Conservation (phyloP, 331 rosid species). For the Quercus phellos region DNA sequence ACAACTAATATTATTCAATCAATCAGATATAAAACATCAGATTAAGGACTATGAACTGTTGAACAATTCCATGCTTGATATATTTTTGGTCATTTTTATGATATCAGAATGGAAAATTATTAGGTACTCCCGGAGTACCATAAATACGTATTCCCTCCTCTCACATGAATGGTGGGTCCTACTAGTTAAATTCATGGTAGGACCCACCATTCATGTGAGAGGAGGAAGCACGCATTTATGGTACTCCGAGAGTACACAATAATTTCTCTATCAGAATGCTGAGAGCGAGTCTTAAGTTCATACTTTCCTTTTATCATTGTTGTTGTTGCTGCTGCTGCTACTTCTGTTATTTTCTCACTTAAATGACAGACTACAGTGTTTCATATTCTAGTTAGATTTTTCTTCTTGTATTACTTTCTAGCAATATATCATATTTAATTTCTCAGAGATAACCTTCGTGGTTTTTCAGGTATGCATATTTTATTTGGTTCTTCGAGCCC, state of each 20-base stretch:
- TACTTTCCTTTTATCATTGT: neutral
- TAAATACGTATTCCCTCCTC: too few species aligned
- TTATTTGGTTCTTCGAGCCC: constrained; percentile 96
- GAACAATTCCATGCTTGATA: neutral
- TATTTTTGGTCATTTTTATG: neutral
- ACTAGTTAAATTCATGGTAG: too few species aligned
- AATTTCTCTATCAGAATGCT: neutral
- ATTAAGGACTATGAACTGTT: neutral
- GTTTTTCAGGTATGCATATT: constrained; percentile 79
- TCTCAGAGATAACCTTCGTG: neutral
- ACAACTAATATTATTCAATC: neutral
- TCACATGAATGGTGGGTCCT: too few species aligned
- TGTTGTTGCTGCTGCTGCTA: neutral
- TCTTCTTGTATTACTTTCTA: neutral
- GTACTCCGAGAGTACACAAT: too few species aligned
- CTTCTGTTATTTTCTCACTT: neutral
- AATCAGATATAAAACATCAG: neutral
- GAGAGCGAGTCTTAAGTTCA: neutral
- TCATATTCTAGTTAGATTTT: neutral
- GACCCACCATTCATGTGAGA: too few species aligned
- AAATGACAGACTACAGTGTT: neutral
- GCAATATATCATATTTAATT: neutral
- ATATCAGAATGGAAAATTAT: neutral
- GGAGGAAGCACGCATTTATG: too few species aligned
- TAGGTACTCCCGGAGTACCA: too few species aligned